Evolutionary conservation across 495 filamentous ascomycete species (phyloP), one percentile per base, ranked within the genome.

Genomic region (Aspergillus mulundensis): DNA sequence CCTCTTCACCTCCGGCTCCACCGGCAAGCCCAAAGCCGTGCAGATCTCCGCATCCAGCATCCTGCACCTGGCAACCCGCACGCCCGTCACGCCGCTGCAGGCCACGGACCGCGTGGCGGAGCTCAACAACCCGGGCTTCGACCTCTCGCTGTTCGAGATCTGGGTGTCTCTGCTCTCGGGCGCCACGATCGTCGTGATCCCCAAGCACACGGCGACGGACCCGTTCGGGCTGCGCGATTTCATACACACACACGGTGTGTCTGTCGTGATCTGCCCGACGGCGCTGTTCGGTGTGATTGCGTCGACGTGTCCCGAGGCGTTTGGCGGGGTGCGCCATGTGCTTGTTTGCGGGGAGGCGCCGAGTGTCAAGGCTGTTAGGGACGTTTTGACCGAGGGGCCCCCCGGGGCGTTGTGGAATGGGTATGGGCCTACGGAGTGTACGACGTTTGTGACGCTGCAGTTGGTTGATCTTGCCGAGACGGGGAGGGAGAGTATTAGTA

Each of bases 11-110:
- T 59, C 57, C 0, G 57, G 57, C 1, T 28, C 57, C 0, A 54
- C 50, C 0, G 51, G 57, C 5, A 39, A 36, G 16, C 57, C 57
- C n/a, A 59, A 59, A n/a, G 42, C 50, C 19, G 50, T 59, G 3
- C 24, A 59, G 34, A 34, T 54, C 12, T 20, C 28, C 8, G 57
- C 57, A 0, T 32, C 40, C 0, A 28, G 44, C 4, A 24, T 59
- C 12, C 30, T 59, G n/a, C 41, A 59, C 21, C 50, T 59, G 16
- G 20, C 20, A 10, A 21, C 11, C 44, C 11, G 18, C 1, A 21
- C 44, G 14, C 44, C 32, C 7, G 34, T 38, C 10, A 34, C 28
- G 5, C 36, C 23, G 3, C 7, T 53, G 11, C 12, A 8, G 7
- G 16, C 36, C 7, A 23, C 30, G 7, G 30, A 53, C 7, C 50